These are phyloP conservation scores for Kodamaea alishanica DNA, from an alignment of 1,139 yeast species.

Conservation along the genomic window DNA sequence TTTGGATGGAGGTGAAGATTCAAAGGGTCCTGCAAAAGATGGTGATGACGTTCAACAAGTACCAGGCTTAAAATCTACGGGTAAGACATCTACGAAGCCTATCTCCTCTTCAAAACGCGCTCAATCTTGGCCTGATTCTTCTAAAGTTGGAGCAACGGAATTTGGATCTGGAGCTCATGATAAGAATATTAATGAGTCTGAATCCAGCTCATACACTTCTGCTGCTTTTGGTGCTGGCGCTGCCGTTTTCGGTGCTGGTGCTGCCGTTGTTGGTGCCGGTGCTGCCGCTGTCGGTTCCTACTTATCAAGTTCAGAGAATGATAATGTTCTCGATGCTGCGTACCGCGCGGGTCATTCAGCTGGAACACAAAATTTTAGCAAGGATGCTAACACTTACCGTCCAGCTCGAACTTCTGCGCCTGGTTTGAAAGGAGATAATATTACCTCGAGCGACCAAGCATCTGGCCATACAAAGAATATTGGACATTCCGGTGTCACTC, in stretches of 20 bases:
- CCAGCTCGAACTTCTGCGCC: too few relatives aligned
- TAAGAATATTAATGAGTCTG: too few relatives aligned
- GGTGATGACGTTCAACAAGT: constrained; percentile 1
- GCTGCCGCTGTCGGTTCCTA: constrained; percentile 3
- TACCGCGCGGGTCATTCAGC: background rate
- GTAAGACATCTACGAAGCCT: too few relatives aligned
- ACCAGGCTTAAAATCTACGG: constrained; percentile 2
- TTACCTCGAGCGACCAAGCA: too few relatives aligned
- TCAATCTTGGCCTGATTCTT: too few relatives aligned
- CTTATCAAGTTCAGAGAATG: too few relatives aligned
- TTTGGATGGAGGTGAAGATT: too few relatives aligned
- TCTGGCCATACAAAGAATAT: constrained; percentile 6
- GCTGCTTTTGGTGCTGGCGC: constrained; percentile 4
- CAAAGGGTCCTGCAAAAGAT: too few relatives aligned
- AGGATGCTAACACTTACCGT: background rate
- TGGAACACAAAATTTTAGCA: background rate
- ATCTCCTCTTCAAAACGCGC: too few relatives aligned
- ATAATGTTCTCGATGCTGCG: background rate
- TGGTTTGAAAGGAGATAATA: background rate
- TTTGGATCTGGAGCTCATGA: too few relatives aligned
- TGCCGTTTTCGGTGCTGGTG: constrained; percentile 8
- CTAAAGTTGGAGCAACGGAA: too few relatives aligned
- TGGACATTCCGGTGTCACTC: background rate
- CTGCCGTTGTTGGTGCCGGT: constrained; percentile 2
- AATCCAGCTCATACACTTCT: too few relatives aligned